Conservation (phyloP, 805 yeast species). For the Metschnikowia baotianmanensis region DNA sequence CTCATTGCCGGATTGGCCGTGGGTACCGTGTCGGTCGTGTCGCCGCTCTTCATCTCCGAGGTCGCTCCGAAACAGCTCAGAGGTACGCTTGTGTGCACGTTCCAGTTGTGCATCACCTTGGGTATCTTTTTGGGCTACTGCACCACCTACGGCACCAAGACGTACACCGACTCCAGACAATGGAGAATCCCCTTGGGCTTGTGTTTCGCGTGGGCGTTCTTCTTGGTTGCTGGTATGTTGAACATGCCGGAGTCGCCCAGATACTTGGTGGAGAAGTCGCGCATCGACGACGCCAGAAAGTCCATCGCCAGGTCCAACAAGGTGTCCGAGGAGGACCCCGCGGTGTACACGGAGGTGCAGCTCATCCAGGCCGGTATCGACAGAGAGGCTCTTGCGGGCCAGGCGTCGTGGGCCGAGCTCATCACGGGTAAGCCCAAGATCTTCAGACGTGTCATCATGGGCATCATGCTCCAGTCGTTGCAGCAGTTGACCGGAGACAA, state of each 20-base stretch:
- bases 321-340: constrained; percentile 50
- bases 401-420: constrained; percentile 63
- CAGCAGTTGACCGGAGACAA: constrained; percentile 64
- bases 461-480: constrained; percentile 56
- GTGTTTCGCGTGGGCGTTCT: constrained; percentile 44
- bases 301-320: constrained; percentile 61
- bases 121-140: constrained; percentile 74
- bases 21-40: constrained; percentile 67
- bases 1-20: constrained; percentile 65
- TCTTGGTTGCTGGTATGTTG: constrained; percentile 49
- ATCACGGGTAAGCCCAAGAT: constrained; percentile 64
- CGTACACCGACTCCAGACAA: constrained; percentile 48
- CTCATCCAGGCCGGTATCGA: constrained; percentile 59
- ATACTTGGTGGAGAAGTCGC: constrained; percentile 51
- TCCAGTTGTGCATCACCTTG: constrained; percentile 65
- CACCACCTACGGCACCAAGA: constrained; percentile 62
- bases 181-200: constrained; percentile 70
- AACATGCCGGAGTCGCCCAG: constrained; percentile 72
- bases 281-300: constrained; percentile 50
- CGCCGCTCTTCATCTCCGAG: constrained; percentile 67
- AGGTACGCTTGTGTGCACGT: constrained; percentile 69
- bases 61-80: constrained; percentile 67
- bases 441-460: constrained; percentile 52
- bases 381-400: constrained; percentile 59
- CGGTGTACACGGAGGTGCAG: constrained; percentile 52